Percentiles rank a stretch among this genome's conserved stretches.
Evolutionary conservation across 2,329 filamentous ascomycete genomes (phyloP).

Genomic region (Neofusicoccum cordaticola): DNA sequence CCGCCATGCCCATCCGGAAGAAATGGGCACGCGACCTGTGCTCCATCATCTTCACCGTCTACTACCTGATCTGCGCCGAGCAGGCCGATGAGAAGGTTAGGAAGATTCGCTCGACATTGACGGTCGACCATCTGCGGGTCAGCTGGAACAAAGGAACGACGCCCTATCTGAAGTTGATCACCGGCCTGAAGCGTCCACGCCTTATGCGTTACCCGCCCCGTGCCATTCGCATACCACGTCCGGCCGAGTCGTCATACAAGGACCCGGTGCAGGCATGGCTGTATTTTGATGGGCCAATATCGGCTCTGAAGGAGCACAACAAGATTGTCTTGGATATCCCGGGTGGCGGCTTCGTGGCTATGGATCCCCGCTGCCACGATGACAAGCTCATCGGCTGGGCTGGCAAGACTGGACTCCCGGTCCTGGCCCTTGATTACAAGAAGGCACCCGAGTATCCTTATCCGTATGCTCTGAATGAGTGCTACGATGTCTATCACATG

Average conservation of each 20-base stretch:
- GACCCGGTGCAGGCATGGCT: slow-evolving; percentile 85
- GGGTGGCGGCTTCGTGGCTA: slow-evolving; percentile 92
- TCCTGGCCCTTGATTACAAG: slow-evolving; percentile 87
- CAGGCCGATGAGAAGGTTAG: slow-evolving; percentile 95
- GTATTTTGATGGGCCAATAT: slow-evolving; percentile 86
- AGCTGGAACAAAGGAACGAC: slow-evolving; percentile 95
- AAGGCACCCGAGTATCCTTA: slow-evolving; percentile 85
- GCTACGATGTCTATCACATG: slow-evolving; percentile 78
- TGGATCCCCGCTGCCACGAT: slow-evolving; percentile 91
- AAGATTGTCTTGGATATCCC: slow-evolving; percentile 86
- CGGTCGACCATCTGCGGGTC: slow-evolving; percentile 84
- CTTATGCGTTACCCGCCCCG: slow-evolving; percentile 79
- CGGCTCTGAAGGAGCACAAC: slow-evolving; percentile 71
- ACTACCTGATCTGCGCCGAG: slow-evolving; percentile 90
- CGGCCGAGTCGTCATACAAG: slow-evolving; percentile 73
- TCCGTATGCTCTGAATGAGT: slow-evolving; percentile 82
- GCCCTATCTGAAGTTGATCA: slow-evolving; percentile 75
- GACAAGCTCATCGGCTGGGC: slow-evolving; percentile 94
- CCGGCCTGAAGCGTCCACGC: slow-evolving; percentile 70
- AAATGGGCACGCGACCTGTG: slow-evolving; percentile 80
- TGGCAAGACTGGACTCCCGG: slow-evolving; percentile 78
- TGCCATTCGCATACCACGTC: slow-evolving; percentile 79
- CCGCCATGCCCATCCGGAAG: slow-evolving; percentile 83
- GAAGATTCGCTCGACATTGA: slow-evolving; percentile 81
- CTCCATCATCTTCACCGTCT: slow-evolving; percentile 79